Percentiles rank a stretch among this genome's conserved stretches.
Evolutionary conservation across 257 asterid species (phyloP).

Genomic region (Gynochthodes officinalis): DNA sequence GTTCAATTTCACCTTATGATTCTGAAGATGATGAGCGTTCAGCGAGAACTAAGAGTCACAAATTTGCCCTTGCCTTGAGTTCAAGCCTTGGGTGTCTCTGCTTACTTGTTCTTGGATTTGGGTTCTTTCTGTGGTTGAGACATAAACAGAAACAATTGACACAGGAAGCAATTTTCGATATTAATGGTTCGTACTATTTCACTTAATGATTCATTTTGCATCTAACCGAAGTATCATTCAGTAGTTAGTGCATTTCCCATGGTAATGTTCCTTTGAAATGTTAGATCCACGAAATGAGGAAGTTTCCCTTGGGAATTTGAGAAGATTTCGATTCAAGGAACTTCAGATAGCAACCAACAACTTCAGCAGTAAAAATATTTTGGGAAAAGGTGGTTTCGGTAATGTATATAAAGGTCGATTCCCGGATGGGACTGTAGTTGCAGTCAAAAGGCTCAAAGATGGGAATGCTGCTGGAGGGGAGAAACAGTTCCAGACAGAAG

Average conservation of each 20-base stretch:
- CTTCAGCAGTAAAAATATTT: constrained; percentile 74
- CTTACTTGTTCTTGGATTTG: constrained; percentile 54
- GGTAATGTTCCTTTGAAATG: constrained; percentile 14
- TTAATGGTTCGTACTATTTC: constrained; percentile 46
- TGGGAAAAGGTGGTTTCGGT: constrained; percentile 97
- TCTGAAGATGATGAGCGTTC: constrained; percentile 42
- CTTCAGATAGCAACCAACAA: constrained; percentile 82
- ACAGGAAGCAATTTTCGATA: constrained; percentile 45
- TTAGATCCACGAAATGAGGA: constrained; percentile 69
- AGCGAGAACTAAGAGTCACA: constrained; percentile 49
- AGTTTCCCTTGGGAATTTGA: constrained; percentile 80
- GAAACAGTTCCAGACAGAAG: constrained; percentile 89
- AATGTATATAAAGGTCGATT: constrained; percentile 82
- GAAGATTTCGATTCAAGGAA: constrained; percentile 76
- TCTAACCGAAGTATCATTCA: background rate
- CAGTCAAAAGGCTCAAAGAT: constrained; percentile 89
- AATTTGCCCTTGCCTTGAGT: constrained; percentile 64
- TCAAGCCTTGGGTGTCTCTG: constrained; percentile 60
- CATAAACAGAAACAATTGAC: constrained; percentile 36
- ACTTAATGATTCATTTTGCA: background rate
- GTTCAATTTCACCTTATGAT: constrained; percentile 8
- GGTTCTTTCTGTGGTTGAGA: constrained; percentile 63
- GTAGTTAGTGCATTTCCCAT: constrained; percentile 13
- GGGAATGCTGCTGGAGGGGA: constrained; percentile 81
- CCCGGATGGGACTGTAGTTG: constrained; percentile 75